phyloP scores from a whole-genome alignment of 345 rosid genomes.

The Euclidium syriacum region DNA sequence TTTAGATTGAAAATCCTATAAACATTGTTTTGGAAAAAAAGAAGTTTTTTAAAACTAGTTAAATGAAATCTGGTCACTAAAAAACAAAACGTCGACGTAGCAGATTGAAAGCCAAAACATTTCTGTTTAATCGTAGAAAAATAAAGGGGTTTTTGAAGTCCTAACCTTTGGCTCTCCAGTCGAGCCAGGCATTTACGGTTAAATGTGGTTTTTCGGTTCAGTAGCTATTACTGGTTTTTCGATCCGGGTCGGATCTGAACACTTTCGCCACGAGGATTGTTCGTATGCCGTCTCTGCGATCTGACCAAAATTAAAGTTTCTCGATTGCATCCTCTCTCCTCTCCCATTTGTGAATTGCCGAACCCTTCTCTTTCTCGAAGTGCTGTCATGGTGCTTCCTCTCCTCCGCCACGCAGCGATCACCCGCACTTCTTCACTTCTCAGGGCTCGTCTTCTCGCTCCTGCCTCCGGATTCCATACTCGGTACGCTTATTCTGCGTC shows the following conservation, averaged over 20 bases:
- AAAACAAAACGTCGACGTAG: too few species aligned
- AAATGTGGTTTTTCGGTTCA: constrained; percentile 1
- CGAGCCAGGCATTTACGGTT: neutral
- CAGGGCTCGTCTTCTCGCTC: constrained; percentile 61
- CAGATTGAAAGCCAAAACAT: too few species aligned
- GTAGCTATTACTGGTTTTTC: neutral
- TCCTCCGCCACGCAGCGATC: constrained; percentile 64
- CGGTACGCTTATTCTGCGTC: constrained; percentile 40
- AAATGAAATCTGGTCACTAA: too few species aligned
- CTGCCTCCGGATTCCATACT: constrained; percentile 39
- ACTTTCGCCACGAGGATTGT: constrained; percentile 5
- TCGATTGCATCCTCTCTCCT: constrained; percentile 3
- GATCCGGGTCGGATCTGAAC: neutral
- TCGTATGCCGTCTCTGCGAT: constrained; percentile 27
- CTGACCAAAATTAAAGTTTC: constrained; percentile 13
- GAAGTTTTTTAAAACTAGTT: too few species aligned
- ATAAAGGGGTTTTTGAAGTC: too few species aligned
- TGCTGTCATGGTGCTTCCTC: constrained; percentile 72
- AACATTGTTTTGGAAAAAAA: too few species aligned
- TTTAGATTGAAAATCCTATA: too few species aligned
- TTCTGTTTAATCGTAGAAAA: too few species aligned
- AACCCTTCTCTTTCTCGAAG: constrained; percentile 6
- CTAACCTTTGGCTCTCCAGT: neutral
- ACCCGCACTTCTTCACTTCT: constrained; percentile 51
- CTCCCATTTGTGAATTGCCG: neutral